Conservation (phyloP, 768 basidiomycete genomes). For the Boletus eberwhitei region DNA sequence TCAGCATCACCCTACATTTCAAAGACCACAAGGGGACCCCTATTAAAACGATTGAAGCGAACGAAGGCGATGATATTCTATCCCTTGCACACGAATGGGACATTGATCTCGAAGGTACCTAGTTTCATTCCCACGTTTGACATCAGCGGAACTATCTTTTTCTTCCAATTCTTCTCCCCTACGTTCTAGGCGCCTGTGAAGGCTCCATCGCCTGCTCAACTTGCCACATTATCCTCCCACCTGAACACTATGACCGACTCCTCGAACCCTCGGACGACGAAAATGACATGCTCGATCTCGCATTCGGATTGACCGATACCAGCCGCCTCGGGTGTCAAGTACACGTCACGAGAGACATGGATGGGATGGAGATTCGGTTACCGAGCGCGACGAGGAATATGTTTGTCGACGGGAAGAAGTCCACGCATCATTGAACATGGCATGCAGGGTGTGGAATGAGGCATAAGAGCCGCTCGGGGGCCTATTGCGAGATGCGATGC, state of each 20-base stretch:
- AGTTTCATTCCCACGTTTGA: neutral
- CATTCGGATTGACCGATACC: slow-evolving; percentile 94
- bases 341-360: slow-evolving; percentile 72
- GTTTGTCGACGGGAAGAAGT: slow-evolving; percentile 84
- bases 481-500: neutral
- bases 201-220: slow-evolving; percentile 96
- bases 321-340: slow-evolving; percentile 80
- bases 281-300: slow-evolving; percentile 98
- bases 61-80: slow-evolving; percentile 91
- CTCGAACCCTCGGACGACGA: slow-evolving; percentile 97
- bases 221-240: slow-evolving; percentile 76
- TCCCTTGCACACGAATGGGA: slow-evolving; percentile 93
- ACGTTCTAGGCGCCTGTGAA: slow-evolving; percentile 82
- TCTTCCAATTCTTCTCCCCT: neutral
- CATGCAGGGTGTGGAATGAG: neutral
- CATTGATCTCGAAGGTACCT: slow-evolving; percentile 88
- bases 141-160: neutral
- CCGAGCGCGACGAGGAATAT: slow-evolving; percentile 95
- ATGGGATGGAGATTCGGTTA: slow-evolving; percentile 81
- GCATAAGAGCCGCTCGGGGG: neutral
- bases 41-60: slow-evolving; percentile 88
- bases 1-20: slow-evolving; percentile 86
- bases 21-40: slow-evolving; percentile 79
- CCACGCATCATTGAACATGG: slow-evolving; percentile 42
- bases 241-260: slow-evolving; percentile 74